These are phyloP conservation scores for Talaromyces rugulosus DNA, from an alignment of 2,329 filamentous ascomycete species.

Conservation along the genomic window DNA sequence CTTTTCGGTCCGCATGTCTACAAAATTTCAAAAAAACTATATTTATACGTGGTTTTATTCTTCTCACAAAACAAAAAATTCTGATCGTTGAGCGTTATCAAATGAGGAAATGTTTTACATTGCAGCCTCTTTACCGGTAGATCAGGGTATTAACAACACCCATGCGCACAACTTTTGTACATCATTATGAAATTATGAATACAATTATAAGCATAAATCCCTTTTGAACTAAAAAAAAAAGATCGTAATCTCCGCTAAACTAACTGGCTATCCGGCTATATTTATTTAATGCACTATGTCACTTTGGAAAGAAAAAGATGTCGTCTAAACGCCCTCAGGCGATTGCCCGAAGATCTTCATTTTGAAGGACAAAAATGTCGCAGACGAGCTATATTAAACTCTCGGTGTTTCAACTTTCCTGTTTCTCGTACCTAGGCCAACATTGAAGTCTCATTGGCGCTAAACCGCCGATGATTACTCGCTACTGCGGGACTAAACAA, in stretches of 20 bases:
- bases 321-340: neutral
- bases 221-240: neutral
- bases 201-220: neutral
- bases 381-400: neutral
- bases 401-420: neutral
- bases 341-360: neutral
- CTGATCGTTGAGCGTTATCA: too few relatives aligned
- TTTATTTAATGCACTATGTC: neutral
- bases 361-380: neutral
- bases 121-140: too few relatives aligned
- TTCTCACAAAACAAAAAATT: too few relatives aligned
- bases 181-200: neutral
- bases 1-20: too few relatives aligned
- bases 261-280: neutral
- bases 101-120: too few relatives aligned
- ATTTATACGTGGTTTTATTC: too few relatives aligned
- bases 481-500: neutral
- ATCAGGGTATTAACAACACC: too few relatives aligned
- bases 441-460: neutral
- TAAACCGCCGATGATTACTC: neutral
- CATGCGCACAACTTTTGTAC: neutral
- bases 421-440: neutral
- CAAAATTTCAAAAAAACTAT: too few relatives aligned
- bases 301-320: too few relatives aligned
- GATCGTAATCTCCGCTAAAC: neutral